Evolutionary conservation across 441 rosid genomes (phyloP), one percentile per base, ranked within the genome.

Genomic region (Aleurites moluccanus): DNA sequence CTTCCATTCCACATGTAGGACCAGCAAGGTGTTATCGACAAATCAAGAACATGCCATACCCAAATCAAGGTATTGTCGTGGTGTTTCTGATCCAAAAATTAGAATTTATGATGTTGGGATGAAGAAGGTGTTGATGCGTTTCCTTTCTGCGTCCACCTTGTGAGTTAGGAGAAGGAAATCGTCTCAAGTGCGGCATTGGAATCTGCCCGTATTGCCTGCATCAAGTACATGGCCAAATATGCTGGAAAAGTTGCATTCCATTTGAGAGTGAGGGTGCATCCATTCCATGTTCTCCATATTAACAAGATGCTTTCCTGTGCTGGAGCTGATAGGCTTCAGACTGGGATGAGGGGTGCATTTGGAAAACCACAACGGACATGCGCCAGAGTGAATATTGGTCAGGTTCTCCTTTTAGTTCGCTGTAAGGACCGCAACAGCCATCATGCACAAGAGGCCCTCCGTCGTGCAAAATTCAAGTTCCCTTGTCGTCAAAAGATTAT

Each of bases 271-370:
- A 80, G 97, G 72, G 98, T 93, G 50, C 98, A 91, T 73, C 97
- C 97, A 3, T 93, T 91, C 88, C 98, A 91, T 85, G 98, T 90
- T 68, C 63, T 93, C 69, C 88, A 97, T 30, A 93, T 93, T 78
- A 90, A 91, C 88, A 91, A 90, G 87, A 93, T 93, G 98, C 97
- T 93, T 84, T 93, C 98, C 0, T 93, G 97, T 76, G 97, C 98
- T 64, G 97, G 98, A 45, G 97, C 96, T 80, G 94, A 93, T 88
- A 91, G 97, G 89, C 94, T 91, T 66, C 94, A 91, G 73, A 91
- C 94, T 30, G 97, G 94, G 42, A 91, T 87, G 90, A 81, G 86
- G 72, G 90, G 90, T 71, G 90, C 90, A 21, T 87, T 85, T 56
- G 90, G 88, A 13, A 85, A 86, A 59, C 90, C 90, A 13, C 88